Evolutionary conservation across 2,329 filamentous ascomycete species (phyloP), one percentile per base, ranked within the genome.

Genomic region (Arthrocladium fulminans): DNA sequence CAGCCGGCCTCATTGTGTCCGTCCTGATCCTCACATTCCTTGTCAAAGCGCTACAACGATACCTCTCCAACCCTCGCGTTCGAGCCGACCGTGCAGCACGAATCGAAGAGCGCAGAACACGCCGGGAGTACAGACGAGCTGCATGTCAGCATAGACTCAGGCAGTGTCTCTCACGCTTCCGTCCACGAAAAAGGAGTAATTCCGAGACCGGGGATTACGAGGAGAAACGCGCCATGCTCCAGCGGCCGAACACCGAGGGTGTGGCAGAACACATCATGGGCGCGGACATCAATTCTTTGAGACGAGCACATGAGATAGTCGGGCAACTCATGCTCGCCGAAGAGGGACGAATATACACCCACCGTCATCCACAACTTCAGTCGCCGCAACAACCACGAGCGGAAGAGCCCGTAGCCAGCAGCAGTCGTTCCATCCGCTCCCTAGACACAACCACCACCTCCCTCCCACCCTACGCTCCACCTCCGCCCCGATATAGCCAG

Each of bases 91-190:
- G 74, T 22, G 69, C 73, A 7, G 74, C 76, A 13, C 65, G 70
- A 37, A 69, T 68, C 12, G 76, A 80, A 63, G 75, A 80, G 60
- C 69, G 75, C 44, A 65, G 69, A 24, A 73, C 71, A 23, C 72
- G 66, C 9, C 67, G 70, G 10, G 67, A 72, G 6, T 80, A 80
- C 55, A 70, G 70, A 37, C 67, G 71, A 25, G 75, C 76, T 24
- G 76, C 76, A 17, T 69, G 73, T 19, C 64, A 70, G 24, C 73
- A 75, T 40, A 66, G 69, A 34, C 71, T 73, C 66, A 65, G 67
- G 27, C 67, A 70, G 45, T 76, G 72, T 66, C 77, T 74, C 73
- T 61, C 62, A 30, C 59, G 62, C 2, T 59, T 65, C 34, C 59
- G 60, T 43, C 15, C 20, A 27, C 34, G 44, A 17, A 39, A 15